Percentiles rank a stretch among this genome's conserved stretches.
phyloP scores from a whole-genome alignment of 257 asterid species.

The Plectranthus barbatus region DNA sequence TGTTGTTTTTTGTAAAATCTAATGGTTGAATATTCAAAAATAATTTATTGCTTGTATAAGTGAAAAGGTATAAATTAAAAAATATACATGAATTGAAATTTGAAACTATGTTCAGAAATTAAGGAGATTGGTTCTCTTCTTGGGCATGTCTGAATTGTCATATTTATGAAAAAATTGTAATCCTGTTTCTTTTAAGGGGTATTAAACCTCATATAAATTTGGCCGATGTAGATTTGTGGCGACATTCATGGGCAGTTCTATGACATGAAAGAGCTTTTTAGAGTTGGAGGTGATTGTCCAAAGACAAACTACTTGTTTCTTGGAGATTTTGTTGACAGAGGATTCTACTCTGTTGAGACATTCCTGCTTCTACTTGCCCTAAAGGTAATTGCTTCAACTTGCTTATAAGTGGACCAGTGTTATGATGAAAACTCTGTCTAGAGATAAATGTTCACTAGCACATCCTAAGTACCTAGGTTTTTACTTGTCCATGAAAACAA shows the following conservation, averaged over 20 bases:
- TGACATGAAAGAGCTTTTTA: conserved; percentile 97
- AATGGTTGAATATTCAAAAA: neutral
- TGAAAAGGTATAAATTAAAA: neutral
- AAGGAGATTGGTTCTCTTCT: neutral
- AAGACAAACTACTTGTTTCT: conserved; percentile 90
- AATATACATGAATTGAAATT: neutral
- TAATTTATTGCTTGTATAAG: neutral
- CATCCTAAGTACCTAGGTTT: neutral
- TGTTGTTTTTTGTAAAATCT: neutral
- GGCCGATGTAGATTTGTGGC: conserved; percentile 74
- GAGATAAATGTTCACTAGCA: neutral
- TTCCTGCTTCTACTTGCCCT: conserved; percentile 90
- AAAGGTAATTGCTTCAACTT: conserved; percentile 45
- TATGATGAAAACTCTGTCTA: neutral
- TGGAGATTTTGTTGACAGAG: conserved; percentile 97
- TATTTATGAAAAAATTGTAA: neutral
- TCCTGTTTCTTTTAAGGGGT: neutral
- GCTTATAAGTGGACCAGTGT: neutral
- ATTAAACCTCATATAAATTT: conserved; percentile 1
- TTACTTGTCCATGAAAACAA: neutral
- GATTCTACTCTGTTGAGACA: conserved; percentile 95
- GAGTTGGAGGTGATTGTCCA: conserved; percentile 96
- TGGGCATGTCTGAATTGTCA: neutral
- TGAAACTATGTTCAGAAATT: neutral
- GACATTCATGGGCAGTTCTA: conserved; percentile 98